Evolutionary conservation across 2,329 filamentous ascomycete genomes (phyloP), one percentile per base, ranked within the genome.

Genomic region (Emergomyces pasteurianus): DNA sequence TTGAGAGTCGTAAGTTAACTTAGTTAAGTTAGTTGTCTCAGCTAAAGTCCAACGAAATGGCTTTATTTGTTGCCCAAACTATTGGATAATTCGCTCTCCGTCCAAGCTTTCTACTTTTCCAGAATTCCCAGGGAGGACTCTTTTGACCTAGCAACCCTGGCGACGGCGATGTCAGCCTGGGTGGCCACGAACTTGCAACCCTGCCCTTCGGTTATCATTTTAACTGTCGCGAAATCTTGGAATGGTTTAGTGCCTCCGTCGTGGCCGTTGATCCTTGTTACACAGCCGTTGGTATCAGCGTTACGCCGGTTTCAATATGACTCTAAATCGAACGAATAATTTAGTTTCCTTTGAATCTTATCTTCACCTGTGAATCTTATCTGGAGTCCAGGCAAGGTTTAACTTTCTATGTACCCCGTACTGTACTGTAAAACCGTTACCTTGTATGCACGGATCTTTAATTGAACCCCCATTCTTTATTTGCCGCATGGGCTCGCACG

Each of bases 161-260:
- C n/a, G 49, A 52, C 26, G 14, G 21, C 16, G 28, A 28, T 50
- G 50, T 34, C 50, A 53, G 9, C 28, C 2, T 16, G 18, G 49
- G 28, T 16, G 18, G 49, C 49, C 26, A 34, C 18, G 28, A n/a
- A 36, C 31, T 38, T 54, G 34, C 52, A 54, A 54, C 34, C 52
- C 31, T 40, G 40, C 38, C 54, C 23, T 57, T 57, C 16, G 28
- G 16, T 54, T 21, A 40, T 55, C 53, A 26, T 40, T 34, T 26
- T 40, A 57, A 57, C 38, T 57, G 23, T 9, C 40, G 36, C 40
- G 21, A 57, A 57, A 57, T 57, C 54, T 57, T 57, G 38, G 54
- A 57, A 57, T 34, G 54, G n/a, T 57, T 57, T 57, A 46, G 54
- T 43, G 54, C 26, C 54, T 57, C 40, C 54, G 40, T 40, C 40